A percentile compares a stretch with the other conserved stretches of the same genome.
phyloP scores from a whole-genome alignment of 345 rosid genomes.

The Camelina laxa region DNA sequence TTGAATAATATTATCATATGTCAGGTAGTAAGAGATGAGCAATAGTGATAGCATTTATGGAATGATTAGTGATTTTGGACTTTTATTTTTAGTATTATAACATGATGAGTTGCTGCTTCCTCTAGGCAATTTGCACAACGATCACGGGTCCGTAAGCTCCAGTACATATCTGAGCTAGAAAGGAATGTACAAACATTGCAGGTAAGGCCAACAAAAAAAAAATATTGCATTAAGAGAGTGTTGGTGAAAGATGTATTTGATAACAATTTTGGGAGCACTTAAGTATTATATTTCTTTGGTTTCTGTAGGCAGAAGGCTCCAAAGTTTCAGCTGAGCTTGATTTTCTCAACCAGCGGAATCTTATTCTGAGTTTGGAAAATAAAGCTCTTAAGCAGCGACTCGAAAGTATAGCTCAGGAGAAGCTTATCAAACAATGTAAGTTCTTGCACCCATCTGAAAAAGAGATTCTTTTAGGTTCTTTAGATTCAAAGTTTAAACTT shows the following conservation, averaged over 20 bases:
- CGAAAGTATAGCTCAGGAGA: slow-evolving; percentile 82
- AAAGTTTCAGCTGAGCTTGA: slow-evolving; percentile 89
- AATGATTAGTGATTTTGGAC: neutral
- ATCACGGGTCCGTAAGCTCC: slow-evolving; percentile 96
- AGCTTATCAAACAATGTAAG: slow-evolving; percentile 80
- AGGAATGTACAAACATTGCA: slow-evolving; percentile 95
- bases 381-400: slow-evolving; percentile 84
- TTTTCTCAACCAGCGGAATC: slow-evolving; percentile 79
- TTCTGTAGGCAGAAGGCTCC: slow-evolving; percentile 74
- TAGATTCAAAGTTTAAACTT: slow-evolving; percentile 6
- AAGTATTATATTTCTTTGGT: neutral
- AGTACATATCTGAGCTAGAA: slow-evolving; percentile 98
- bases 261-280: slow-evolving; percentile 3
- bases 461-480: neutral
- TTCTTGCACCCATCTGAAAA: slow-evolving; percentile 18
- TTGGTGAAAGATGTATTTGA: slow-evolving; percentile 11
- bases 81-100: slow-evolving; percentile 22
- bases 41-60: neutral
- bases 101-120: slow-evolving; percentile 27
- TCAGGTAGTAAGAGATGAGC: slow-evolving; percentile 4
- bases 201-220: slow-evolving; percentile 48
- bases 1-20: neutral
- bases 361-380: slow-evolving; percentile 88
- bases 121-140: slow-evolving; percentile 99
- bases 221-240: slow-evolving; percentile 7